Evolutionary conservation across 2,329 filamentous ascomycete species (phyloP).

Genomic region (Podosphaera aphanis): DNA sequence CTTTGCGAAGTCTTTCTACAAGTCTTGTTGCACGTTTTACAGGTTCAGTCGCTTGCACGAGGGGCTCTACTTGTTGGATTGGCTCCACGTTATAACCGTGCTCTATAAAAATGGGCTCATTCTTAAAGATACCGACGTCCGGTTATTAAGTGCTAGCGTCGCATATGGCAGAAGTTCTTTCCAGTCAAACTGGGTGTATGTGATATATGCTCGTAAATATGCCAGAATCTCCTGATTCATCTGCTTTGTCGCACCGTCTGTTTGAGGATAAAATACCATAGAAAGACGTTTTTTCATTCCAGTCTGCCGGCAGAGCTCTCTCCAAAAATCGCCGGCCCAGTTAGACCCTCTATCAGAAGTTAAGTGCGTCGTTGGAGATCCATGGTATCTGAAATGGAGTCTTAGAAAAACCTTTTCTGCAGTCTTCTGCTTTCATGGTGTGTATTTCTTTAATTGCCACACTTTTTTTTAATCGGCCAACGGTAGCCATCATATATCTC

Average conservation of each 20-base stretch:
- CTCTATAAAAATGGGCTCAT: not conserved
- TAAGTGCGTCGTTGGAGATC: not conserved
- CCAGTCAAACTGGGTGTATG: not conserved
- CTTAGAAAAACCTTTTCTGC: not conserved
- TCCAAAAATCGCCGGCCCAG: not conserved
- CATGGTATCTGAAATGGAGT: not conserved
- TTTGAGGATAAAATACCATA: not conserved
- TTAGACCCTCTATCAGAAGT: not conserved
- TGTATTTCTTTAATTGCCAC: not conserved
- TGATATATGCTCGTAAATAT: not conserved
- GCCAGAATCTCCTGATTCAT: not conserved
- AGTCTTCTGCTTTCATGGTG: conserved; percentile 1
- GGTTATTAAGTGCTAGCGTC: not conserved
- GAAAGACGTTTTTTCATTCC: not conserved
- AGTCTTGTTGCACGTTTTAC: too few species aligned
- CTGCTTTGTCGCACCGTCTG: not conserved
- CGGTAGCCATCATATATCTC: not conserved
- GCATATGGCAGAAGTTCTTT: not conserved
- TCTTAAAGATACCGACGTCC: not conserved
- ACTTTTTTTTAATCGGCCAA: not conserved
- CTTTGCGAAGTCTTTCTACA: too few species aligned
- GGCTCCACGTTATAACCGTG: not conserved
- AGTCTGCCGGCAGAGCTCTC: not conserved
- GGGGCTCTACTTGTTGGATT: too few species aligned
- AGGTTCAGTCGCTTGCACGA: too few species aligned